Percentiles rank a stretch among this genome's conserved stretches.
Conservation (phyloP, 306 rosid species). For the Coriaria nepalensis region DNA sequence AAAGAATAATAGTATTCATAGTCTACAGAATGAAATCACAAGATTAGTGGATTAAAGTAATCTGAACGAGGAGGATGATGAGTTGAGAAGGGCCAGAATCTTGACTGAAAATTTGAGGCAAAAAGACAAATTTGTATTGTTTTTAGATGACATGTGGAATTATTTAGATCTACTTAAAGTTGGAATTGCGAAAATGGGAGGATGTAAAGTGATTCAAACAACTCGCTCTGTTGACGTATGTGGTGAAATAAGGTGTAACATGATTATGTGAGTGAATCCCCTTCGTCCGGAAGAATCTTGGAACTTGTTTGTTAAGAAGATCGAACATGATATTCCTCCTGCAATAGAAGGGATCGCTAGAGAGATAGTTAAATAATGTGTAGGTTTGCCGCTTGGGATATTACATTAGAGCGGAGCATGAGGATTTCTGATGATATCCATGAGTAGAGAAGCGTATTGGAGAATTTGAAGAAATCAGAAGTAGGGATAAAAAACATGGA, state of each 20-base stretch:
- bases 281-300: background rate
- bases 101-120: background rate
- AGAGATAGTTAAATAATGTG: background rate
- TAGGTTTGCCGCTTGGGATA: background rate
- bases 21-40: constrained; percentile 3
- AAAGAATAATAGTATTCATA: constrained; percentile 3
- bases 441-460: background rate
- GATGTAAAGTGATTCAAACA: constrained; percentile 16
- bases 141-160: constrained; percentile 30
- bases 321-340: background rate
- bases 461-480: background rate
- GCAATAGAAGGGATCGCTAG: background rate
- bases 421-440: background rate
- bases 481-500: constrained; percentile 13
- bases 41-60: background rate
- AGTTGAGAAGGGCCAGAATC: background rate
- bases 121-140: constrained; percentile 9
- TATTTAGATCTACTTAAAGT: constrained; percentile 7
- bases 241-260: constrained; percentile 3
- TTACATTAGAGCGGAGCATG: constrained; percentile 1
- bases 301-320: constrained; percentile 10
- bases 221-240: constrained; percentile 13
- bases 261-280: background rate
- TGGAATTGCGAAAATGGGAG: constrained; percentile 14
- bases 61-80: background rate